Evolutionary conservation across 164 flowering plant genomes (phyloP).

Genomic region (Litsea cubeba): DNA sequence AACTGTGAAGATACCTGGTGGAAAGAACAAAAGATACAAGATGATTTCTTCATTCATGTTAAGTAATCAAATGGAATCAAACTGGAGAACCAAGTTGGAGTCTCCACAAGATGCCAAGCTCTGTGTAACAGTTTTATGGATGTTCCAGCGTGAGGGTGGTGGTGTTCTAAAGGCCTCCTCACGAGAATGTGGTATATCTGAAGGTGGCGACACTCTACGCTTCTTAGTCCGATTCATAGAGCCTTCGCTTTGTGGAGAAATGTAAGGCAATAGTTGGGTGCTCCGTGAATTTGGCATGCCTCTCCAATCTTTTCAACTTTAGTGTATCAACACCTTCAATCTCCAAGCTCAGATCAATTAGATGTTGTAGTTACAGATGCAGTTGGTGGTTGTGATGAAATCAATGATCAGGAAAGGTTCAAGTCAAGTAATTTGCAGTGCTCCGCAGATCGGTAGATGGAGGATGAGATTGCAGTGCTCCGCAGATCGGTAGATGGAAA

Average conservation of each 20-base stretch:
- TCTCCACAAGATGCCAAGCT: not conserved
- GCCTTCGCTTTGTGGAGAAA: conserved; percentile 24
- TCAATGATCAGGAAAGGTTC: no score
- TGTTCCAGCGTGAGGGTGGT: not conserved
- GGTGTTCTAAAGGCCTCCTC: conserved; percentile 3
- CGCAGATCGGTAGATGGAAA: no score
- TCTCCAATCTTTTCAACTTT: no score
- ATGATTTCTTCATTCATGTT: not conserved
- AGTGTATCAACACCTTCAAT: no score
- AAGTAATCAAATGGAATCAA: not conserved
- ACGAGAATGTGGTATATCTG: not conserved
- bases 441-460: no score
- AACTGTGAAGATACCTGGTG: not conserved
- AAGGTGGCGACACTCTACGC: not conserved
- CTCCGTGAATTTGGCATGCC: no score
- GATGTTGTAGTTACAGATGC: no score
- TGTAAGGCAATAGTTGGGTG: conserved; percentile 27
- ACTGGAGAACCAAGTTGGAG: conserved; percentile 1
- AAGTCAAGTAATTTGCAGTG: no score
- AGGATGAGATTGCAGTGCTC: no score
- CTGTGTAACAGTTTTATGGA: not conserved
- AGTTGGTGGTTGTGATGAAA: no score
- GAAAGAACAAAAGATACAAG: not conserved
- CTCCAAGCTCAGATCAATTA: no score
- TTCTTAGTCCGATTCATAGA: conserved; percentile 10